These are phyloP conservation scores for Parachaetomium inaequale DNA, from an alignment of 495 filamentous ascomycete species.

Conservation along the genomic window DNA sequence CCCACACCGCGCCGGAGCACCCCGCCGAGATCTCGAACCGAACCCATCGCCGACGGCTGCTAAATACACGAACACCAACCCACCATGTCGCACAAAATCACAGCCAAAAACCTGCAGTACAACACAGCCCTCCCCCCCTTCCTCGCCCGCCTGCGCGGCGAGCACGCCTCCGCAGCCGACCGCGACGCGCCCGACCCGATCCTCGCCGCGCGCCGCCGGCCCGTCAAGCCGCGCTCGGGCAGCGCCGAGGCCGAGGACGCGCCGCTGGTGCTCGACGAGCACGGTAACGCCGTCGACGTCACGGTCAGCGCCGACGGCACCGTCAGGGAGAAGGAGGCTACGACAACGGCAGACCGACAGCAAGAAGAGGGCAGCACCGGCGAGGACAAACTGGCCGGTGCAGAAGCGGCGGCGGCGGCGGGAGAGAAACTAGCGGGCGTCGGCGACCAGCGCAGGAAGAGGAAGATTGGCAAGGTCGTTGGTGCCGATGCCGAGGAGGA, in stretches of 20 bases:
- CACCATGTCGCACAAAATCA: constrained; percentile 46
- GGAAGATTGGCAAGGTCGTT: constrained; percentile 46
- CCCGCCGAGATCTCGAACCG: neutral
- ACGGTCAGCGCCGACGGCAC: constrained; percentile 39
- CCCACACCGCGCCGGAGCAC: neutral
- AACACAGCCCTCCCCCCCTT: constrained; percentile 50
- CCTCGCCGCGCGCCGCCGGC: constrained; percentile 39
- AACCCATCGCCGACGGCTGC: neutral
- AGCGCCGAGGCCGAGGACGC: constrained; percentile 51
- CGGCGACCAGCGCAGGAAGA: constrained; percentile 43
- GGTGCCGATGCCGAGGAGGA: constrained; percentile 18
- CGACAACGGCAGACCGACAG: neutral
- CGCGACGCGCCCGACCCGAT: constrained; percentile 40
- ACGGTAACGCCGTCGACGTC: constrained; percentile 41
- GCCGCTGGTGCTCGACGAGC: constrained; percentile 46
- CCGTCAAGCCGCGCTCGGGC: constrained; percentile 37
- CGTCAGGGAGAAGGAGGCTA: constrained; percentile 14
- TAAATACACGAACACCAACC: neutral
- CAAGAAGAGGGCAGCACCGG: neutral
- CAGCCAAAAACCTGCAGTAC: constrained; percentile 53
- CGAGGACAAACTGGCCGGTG: neutral
- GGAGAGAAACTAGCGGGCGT: constrained; percentile 21
- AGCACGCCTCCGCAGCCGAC: constrained; percentile 26
- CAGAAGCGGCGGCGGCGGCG: neutral
- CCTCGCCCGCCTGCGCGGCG: constrained; percentile 49